Conservation (phyloP, 2,329 filamentous ascomycete genomes). For the Colletotrichum incanum region DNA sequence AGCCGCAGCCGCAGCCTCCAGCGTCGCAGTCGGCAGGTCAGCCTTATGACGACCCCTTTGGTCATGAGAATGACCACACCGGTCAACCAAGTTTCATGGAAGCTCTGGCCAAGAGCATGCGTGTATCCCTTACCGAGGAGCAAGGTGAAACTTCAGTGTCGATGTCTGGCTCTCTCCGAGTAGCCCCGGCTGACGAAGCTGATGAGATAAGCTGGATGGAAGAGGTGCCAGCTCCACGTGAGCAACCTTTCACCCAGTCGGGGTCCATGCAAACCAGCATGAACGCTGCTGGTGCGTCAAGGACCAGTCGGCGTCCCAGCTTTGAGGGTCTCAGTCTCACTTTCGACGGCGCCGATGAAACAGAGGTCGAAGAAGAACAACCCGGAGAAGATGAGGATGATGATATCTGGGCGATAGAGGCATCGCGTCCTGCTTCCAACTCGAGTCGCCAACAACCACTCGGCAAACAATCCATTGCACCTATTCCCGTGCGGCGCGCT, state of each 20-base stretch:
- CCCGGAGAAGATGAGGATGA: slow-evolving; percentile 51
- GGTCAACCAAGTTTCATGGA: slow-evolving; percentile 53
- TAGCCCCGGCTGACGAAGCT: slow-evolving; percentile 46
- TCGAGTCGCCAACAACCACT: slow-evolving; percentile 50
- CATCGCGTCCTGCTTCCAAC: slow-evolving; percentile 56
- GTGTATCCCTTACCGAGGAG: slow-evolving; percentile 22
- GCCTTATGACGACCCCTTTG: slow-evolving; percentile 52
- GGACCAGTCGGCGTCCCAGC: slow-evolving; percentile 19
- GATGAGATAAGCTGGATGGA: slow-evolving; percentile 63
- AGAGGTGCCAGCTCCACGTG: slow-evolving; percentile 42
- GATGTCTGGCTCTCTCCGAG: slow-evolving; percentile 33
- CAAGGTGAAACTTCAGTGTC: slow-evolving; percentile 15
- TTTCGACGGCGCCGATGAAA: slow-evolving; percentile 31
- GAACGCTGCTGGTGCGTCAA: slow-evolving; percentile 31
- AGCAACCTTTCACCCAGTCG: slow-evolving; percentile 34
- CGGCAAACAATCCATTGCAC: slow-evolving; percentile 47
- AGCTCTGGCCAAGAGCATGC: slow-evolving; percentile 49
- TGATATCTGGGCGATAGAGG: slow-evolving; percentile 74
- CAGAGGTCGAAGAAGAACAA: slow-evolving; percentile 32
- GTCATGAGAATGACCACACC: slow-evolving; percentile 46
- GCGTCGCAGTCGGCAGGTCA: slow-evolving; percentile 35
- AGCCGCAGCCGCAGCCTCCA: slow-evolving; percentile 22
- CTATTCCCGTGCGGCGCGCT: slow-evolving; percentile 42
- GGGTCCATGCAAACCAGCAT: slow-evolving; percentile 32
- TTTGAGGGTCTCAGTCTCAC: slow-evolving; percentile 18